These are phyloP conservation scores for Solanum megistacrolobum DNA, from an alignment of 257 asterid genomes.

Conservation along the genomic window DNA sequence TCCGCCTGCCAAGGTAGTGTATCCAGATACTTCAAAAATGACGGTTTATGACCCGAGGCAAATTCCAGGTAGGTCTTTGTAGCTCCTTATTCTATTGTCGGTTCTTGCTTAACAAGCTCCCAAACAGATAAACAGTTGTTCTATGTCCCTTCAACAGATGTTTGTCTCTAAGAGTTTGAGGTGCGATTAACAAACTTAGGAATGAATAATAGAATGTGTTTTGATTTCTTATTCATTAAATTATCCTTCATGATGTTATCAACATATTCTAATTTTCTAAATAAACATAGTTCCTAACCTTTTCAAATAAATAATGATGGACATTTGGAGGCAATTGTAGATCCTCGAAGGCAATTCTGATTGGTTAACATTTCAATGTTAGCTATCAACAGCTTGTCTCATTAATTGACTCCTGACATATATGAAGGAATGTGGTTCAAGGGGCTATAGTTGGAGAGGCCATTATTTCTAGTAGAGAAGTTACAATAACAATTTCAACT, in stretches of 20 bases:
- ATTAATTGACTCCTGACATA: background rate
- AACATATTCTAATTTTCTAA: background rate
- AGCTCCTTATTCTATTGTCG: background rate
- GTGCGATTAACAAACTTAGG: background rate
- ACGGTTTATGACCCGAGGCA: slow-evolving; percentile 47
- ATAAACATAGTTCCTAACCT: background rate
- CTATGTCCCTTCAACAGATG: background rate
- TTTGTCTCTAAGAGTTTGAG: background rate
- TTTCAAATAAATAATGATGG: background rate
- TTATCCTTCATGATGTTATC: background rate
- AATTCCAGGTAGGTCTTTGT: slow-evolving; percentile 45
- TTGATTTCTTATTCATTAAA: background rate
- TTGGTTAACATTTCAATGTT: background rate
- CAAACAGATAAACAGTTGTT: background rate
- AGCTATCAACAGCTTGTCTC: background rate
- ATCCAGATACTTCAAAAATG: slow-evolving; percentile 83
- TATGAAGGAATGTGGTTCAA: background rate
- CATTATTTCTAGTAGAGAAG: background rate
- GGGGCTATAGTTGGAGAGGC: background rate
- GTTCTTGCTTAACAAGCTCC: background rate
- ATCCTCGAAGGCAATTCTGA: background rate
- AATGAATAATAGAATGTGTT: background rate
- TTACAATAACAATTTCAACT: background rate
- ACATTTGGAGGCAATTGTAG: background rate
- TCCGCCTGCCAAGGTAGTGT: slow-evolving; percentile 50